These are phyloP conservation scores for Metarhizium rileyi DNA, from an alignment of 2,329 filamentous ascomycete species.

Conservation along the genomic window DNA sequence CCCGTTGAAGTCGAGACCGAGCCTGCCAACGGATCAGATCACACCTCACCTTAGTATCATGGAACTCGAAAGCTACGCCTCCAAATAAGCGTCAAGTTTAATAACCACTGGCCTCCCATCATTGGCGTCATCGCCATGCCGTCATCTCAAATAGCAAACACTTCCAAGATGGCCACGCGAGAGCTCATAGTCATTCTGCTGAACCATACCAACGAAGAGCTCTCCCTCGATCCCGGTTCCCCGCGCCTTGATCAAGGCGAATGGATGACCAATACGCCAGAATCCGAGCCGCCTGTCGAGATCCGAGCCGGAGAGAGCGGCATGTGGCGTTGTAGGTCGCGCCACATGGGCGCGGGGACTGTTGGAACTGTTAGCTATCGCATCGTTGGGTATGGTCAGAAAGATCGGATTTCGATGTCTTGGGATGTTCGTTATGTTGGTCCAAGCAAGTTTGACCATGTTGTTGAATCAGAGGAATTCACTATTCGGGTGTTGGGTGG, in stretches of 20 bases:
- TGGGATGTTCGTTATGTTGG: constrained; percentile 2
- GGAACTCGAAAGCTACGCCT: neutral
- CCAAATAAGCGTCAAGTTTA: neutral
- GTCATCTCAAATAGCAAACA: neutral
- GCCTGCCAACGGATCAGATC: neutral
- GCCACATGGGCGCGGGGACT: neutral
- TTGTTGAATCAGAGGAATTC: neutral
- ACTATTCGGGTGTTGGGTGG: neutral
- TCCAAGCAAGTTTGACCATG: constrained; percentile 1
- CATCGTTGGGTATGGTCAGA: constrained; percentile 1
- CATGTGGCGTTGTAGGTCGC: constrained; percentile 3
- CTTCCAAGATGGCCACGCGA: neutral
- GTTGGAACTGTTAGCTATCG: neutral
- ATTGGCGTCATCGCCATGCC: neutral
- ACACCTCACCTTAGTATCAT: neutral
- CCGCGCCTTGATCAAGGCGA: constrained; percentile 1
- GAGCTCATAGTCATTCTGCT: constrained; percentile 3
- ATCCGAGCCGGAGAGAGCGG: constrained; percentile 4
- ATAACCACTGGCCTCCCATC: neutral
- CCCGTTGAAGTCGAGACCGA: neutral
- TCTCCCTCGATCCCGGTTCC: neutral
- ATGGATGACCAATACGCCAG: constrained; percentile 3
- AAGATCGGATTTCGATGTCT: neutral
- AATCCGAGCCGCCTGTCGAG: neutral
- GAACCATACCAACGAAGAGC: constrained; percentile 3